These are phyloP conservation scores for Kwoniella heveanensis DNA, from an alignment of 768 basidiomycete species.

Conservation along the genomic window DNA sequence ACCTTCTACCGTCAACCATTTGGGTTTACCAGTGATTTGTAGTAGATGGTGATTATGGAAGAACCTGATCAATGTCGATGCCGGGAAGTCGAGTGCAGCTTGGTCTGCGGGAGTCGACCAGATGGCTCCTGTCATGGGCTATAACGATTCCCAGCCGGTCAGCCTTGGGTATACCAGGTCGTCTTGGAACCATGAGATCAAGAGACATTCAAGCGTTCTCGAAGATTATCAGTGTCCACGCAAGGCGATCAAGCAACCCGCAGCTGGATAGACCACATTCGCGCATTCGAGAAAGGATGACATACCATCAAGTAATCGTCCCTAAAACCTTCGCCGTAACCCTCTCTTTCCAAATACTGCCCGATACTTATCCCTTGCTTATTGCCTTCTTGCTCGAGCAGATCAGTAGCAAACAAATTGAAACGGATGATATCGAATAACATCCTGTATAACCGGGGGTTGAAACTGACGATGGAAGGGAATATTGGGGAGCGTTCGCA, in stretches of 20 bases:
- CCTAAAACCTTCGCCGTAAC: slow-evolving; percentile 68
- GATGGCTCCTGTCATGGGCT: slow-evolving; percentile 80
- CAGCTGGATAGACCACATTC: too few species aligned
- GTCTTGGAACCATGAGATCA: too few species aligned
- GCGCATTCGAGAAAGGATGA: too few species aligned
- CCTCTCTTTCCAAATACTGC: slow-evolving; percentile 65
- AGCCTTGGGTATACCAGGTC: too few species aligned
- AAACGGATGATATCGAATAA: slow-evolving; percentile 62
- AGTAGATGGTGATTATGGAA: slow-evolving; percentile 74
- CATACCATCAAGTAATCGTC: slow-evolving; percentile 75
- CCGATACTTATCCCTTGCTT: slow-evolving; percentile 60
- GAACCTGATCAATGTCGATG: slow-evolving; percentile 70
- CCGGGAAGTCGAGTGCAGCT: slow-evolving; percentile 72
- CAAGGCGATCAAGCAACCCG: too few species aligned
- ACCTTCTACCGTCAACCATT: slow-evolving; percentile 72
- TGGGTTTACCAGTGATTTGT: slow-evolving; percentile 69
- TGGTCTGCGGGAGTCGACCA: slow-evolving; percentile 77
- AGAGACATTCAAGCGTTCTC: too few species aligned
- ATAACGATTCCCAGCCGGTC: too few species aligned
- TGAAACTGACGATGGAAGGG: slow-evolving; percentile 44
- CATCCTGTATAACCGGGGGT: slow-evolving; percentile 54
- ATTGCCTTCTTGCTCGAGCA: slow-evolving; percentile 56
- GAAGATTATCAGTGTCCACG: too few species aligned
- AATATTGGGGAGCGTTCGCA: too few species aligned
- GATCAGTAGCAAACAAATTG: slow-evolving; percentile 67